Base-by-base conservation (phyloP, 257 asterid species). In the Misopates orontium region DNA sequence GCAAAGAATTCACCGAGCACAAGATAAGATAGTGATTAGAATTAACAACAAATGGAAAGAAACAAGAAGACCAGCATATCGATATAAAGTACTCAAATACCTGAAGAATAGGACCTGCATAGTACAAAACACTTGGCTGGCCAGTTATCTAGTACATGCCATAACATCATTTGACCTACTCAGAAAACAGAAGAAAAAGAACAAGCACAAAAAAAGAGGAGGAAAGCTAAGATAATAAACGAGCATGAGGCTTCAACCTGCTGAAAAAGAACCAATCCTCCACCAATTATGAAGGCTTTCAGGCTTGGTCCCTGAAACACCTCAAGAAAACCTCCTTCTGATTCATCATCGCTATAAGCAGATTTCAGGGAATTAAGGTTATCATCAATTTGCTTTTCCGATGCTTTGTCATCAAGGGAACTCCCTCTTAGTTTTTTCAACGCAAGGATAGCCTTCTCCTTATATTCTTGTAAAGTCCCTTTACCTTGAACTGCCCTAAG, bases 41-140 rank as follows among this genome's bases (percentile, higher is more conserved):
- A 40, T 42, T 52, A 10, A 36, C 23, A 17, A 28, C 69, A 56
- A 64, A 63, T 16, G 15, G 17, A 64, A 4, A 57, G 57, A 62
- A 54, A 21, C 44, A 58, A 45, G 40, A 39, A 45, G 41, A 62
- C 57, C 14, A 49, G 31, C 18, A 23, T 13, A 18, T 50, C 50
- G 56, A 49, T 45, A 54, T 25, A 28, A 53, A 55, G 18, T 22
- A 16, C 19, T 55, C 41, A 55, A 65, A 56, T 82, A 92, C 98
- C 97, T 93, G 99, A 72, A 93, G 96, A 71, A 93, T 93, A 64
- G 99, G 62, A 75, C 97, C 97, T 18, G 97, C 99, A 70, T 93
- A 93, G 77, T 93, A 93, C 56, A 93, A 77, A 69, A 93, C 99
- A 71, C 99, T 93, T 70, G 99, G 99, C 77, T 93, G 98, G 77